Evolutionary conservation across 257 asterid genomes (phyloP), one percentile per base, ranked within the genome.

Genomic region (Henckelia pumila): DNA sequence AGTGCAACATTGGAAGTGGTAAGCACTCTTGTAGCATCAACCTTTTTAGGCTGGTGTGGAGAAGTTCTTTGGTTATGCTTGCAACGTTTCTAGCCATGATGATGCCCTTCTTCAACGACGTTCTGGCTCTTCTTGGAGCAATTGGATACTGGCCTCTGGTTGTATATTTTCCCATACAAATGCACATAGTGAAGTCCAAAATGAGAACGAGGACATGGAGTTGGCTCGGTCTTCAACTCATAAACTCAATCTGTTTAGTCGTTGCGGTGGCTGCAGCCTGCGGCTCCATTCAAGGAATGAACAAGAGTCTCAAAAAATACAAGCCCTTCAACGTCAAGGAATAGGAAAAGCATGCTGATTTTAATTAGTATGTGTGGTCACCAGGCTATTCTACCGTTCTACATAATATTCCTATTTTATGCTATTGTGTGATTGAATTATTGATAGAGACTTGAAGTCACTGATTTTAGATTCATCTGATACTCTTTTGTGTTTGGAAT

Each of bases 91-190:
- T 86, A 4, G 86, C 88, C 17, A 24, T 84, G 76, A 49, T 69
- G 65, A 22, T 86, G 77, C 94, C 86, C 2, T 84, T 84, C 70
- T 86, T 86, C 75, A 86, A 86, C 56, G 83, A 78, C 68, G 37
- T 84, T 0, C 81, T 84, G 3, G 86, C 88, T 0, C 63, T 82
- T 11, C 76, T 84, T 0, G 90, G 88, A 52, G 89, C 94, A 1
- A 64, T 84, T 3, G 85, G 85, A 8, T 86, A 75, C 49, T 86
- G 85, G 84, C 94, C 94, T 3, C 44, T 86, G 66, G 73, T 85
- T 1, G 88, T 86, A 26, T 82, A 59, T 67, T 84, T 86, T 30
- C 93, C 93, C 0, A 82, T 82, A 66, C 65, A 82, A 63, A 69
- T 84, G 75, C 72, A 78, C 80, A 84, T 86, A 21, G 66, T 77